These are phyloP conservation scores for sweet orange (Citrus sinensis) DNA, from an alignment of 345 rosid genomes.

Conservation along the genomic window DVS_A1.0 CM039162.1:5907001-5907500, in stretches of 20 bases:
- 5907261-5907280: neutral
- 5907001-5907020: constrained; percentile 79
- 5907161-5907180: neutral
- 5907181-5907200: neutral
- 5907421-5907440: neutral
- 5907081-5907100: neutral
- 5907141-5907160: neutral
- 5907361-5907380: neutral
- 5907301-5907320: neutral
- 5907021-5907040: constrained; percentile 89
- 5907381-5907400: neutral
- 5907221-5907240: neutral
- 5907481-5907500: neutral
- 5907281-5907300: neutral
- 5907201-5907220: neutral
- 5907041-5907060: neutral
- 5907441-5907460: neutral
- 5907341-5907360: neutral
- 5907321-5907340: neutral
- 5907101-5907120: neutral
- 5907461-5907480: neutral
- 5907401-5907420: neutral
- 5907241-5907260: neutral
- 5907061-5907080: neutral
- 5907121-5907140: neutral